Base-by-base conservation (phyloP, 495 filamentous ascomycete genomes). In the Recurvomyces mirabilis region DNA sequence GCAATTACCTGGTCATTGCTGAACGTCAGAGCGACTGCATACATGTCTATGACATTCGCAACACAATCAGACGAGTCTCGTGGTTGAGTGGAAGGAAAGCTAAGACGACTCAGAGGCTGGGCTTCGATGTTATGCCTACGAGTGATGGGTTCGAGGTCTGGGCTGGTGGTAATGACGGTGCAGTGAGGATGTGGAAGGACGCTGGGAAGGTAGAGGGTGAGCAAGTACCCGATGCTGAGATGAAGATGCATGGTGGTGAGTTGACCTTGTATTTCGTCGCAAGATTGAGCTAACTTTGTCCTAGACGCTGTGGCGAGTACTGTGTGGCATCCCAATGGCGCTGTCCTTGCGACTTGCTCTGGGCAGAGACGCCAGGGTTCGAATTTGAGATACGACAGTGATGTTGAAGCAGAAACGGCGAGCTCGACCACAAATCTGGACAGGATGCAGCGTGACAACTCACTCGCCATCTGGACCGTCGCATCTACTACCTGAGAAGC, bases 1-100 rank as follows among this genome's bases (percentile, higher is more conserved):
- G 85, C n/a, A 67, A 76, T 47, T 96, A 94, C 63, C 63, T 98
- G 24, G 79, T 84, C 54, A 75, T 93, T 13, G 82, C 78, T n/a
- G 93, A 96, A 68, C 72, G 93, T 25, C 76, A 75, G 53, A 81
- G 84, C 38, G 68, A 73, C 29, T 81, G 78, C 5, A 58, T 94
- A 9, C 58, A 84, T 38, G 71, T 94, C 1, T 95, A 87, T 64
- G 91, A 98, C 64, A 68, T 95, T 21, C 72, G 93, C 12, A 80
- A 81, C 4, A 74, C 75, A 6, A 73, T 80, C 0, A 70, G 75
- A 52, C 60, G 80, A 53, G 65, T 98, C 5, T 79, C 76, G 13
- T 78, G 73, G 63, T 65, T 95, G 39, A 65, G 63, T 12, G 86
- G 88, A 0, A 72, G 91, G 23, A 68, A 72, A 17, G 81, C 85